phyloP scores from a whole-genome alignment of 129 eudicot genomes.

The Helianthus annuus region HanXRQr2.0-SUNRISE NC_035441.2:122516015-122516514 shows the following conservation, averaged over 20 bases:
- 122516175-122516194: not conserved
- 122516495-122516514: conserved; percentile 39
- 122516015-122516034: conserved; percentile 49
- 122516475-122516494: conserved; percentile 36
- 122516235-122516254: conserved; percentile 90
- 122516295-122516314: conserved; percentile 80
- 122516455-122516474: conserved; percentile 52
- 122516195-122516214: conserved; percentile 45
- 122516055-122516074: conserved; percentile 48
- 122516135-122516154: conserved; percentile 10
- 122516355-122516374: conserved; percentile 60
- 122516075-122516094: conserved; percentile 66
- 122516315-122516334: conserved; percentile 75
- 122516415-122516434: conserved; percentile 7
- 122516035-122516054: conserved; percentile 30
- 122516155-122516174: conserved; percentile 2
- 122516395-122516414: conserved; percentile 15
- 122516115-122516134: conserved; percentile 14
- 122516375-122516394: not conserved
- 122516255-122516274: conserved; percentile 83
- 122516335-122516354: conserved; percentile 74
- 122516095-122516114: conserved; percentile 94
- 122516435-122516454: conserved; percentile 2
- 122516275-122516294: conserved; percentile 85
- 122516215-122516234: conserved; percentile 75